Evolutionary conservation across 139 green algal genomes (phyloP), one percentile per base, ranked within the genome.

Genomic region (Deuterostichococcus epilithicus): DNA sequence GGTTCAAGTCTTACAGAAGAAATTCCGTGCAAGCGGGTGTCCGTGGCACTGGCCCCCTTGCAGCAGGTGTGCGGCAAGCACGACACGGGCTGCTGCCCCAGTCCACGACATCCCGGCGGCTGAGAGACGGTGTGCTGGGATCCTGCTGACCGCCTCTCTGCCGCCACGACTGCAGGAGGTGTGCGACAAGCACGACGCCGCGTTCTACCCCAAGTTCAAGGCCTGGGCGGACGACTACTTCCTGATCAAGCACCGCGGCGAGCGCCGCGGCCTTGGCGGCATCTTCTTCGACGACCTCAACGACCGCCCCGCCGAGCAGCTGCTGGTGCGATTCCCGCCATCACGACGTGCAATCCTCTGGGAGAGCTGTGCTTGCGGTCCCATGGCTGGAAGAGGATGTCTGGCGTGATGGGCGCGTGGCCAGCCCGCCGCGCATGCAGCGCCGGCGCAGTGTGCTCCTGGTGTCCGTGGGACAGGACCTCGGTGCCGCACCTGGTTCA

Each of bases 241-340:
- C 80, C 37, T 94, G 20, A 99, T 98, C 89, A 93, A 91, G 84
- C 96, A 99, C 88, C 82, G 96, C 3, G 87, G 89, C 30, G 88
- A 95, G 86, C 76, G 86, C 1, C 88, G 94, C n/a, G 96, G 94
- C 60, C 86, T 97, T 63, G 95, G 96, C 71, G 95, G 96, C 77
- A 98, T 99, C 78, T 99, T 99, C 85, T 99, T 98, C 76, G 96
- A 98, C 79, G 94, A 99, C 85, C 90, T 97, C 36, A 97, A 97
- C 74, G 91, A 98, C 86, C 83, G 82, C 4, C 75, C 68, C 30
- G n/a, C 26, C 10, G 68, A 75, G 37, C 32, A 80, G 67, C 13
- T 80, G 32, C 33, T 66, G 38, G 52, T 63, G 18, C 3, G 52
- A 5, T 13, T 63, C 52, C 8, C 13, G 42, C 42, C 42, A 13